Conservation (phyloP, 805 yeast species). For the Candida yuanshanica region DNA sequence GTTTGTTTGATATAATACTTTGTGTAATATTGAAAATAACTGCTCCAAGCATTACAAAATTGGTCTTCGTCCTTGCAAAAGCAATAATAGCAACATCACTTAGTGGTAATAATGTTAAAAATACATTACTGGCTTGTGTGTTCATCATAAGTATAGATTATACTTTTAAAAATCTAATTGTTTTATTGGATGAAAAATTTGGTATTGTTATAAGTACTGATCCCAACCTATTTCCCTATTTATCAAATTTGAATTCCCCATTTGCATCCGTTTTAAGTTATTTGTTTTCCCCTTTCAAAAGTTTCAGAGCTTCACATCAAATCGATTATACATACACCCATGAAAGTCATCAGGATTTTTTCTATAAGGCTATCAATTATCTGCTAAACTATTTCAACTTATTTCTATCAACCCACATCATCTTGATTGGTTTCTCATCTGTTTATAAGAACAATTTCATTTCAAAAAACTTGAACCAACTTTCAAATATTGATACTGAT, state of each 20-base stretch:
- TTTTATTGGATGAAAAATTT: constrained; percentile 6
- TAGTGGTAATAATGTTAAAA: constrained; percentile 15
- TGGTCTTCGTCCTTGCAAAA: constrained; percentile 19
- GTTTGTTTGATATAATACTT: constrained; percentile 15
- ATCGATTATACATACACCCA: background rate
- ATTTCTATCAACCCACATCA: constrained; percentile 19
- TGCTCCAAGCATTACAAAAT: constrained; percentile 19
- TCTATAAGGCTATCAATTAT: constrained; percentile 1
- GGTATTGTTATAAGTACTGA: constrained; percentile 7
- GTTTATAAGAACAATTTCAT: constrained; percentile 20
- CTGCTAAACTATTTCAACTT: constrained; percentile 14
- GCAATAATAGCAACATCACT: constrained; percentile 18
- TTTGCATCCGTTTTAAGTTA: background rate
- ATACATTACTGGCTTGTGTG: constrained; percentile 7
- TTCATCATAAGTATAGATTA: constrained; percentile 12
- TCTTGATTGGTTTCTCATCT: constrained; percentile 20
- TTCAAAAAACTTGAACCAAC: constrained; percentile 21
- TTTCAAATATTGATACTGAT: constrained; percentile 10
- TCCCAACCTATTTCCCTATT: constrained; percentile 19
- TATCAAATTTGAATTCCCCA: constrained; percentile 8
- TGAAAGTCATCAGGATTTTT: background rate
- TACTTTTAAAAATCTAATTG: constrained; percentile 6
- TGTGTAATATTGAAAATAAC: constrained; percentile 14
- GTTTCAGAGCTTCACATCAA: background rate
- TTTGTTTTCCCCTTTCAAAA: background rate